A percentile compares a stretch with the other conserved stretches of the same genome.
Conservation (phyloP, 192 early-diverging fungal species). For the Neocallimastix lanati region DNA sequence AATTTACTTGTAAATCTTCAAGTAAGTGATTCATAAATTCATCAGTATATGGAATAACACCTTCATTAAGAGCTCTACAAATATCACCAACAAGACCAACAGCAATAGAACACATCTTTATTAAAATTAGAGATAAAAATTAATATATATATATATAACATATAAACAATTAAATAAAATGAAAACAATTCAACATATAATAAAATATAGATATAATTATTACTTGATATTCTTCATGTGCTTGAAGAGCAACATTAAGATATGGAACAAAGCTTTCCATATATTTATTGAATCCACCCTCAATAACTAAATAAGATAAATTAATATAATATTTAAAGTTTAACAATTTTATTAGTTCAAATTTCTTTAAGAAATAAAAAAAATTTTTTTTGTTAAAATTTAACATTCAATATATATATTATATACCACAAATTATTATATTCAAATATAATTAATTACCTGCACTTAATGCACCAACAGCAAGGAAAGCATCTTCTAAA, state of each 20-base stretch:
- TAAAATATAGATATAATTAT: too few relatives aligned
- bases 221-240: slow-evolving; percentile 63
- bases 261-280: slow-evolving; percentile 69
- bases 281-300: slow-evolving; percentile 72
- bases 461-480: slow-evolving; percentile 66
- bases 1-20: slow-evolving; percentile 44
- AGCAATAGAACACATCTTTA: slow-evolving; percentile 74
- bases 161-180: neutral
- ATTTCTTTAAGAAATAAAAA: too few relatives aligned
- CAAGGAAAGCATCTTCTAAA: slow-evolving; percentile 82
- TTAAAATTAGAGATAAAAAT: too few relatives aligned
- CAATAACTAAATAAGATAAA: too few relatives aligned
- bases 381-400: too few relatives aligned
- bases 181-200: too few relatives aligned
- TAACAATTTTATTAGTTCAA: too few relatives aligned
- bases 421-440: too few relatives aligned
- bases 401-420: too few relatives aligned
- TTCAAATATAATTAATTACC: slow-evolving; percentile 21
- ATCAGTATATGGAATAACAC: slow-evolving; percentile 60
- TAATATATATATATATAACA: neutral
- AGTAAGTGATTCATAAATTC: slow-evolving; percentile 70
- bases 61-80: slow-evolving; percentile 64
- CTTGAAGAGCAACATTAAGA: slow-evolving; percentile 62
- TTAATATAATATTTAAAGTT: too few relatives aligned
- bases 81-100: slow-evolving; percentile 96